Evolutionary conservation across 352 stramenopile species (phyloP), one percentile per base, ranked within the genome.

Genomic region (Peronospora farinosa): DNA sequence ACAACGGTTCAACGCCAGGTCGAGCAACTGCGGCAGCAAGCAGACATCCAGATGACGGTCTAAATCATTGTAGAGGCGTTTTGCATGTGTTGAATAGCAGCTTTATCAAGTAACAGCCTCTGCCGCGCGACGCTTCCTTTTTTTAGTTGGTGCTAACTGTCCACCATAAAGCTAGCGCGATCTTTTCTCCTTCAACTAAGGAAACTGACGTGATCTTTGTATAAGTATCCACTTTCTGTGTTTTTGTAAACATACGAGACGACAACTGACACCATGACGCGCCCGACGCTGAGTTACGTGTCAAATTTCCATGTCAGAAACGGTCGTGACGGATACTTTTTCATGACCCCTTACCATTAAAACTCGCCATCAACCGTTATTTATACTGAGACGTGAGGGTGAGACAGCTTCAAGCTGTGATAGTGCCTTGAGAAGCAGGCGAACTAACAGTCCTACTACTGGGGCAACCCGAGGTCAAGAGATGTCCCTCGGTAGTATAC

Each of bases 231-330:
- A 21, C 12, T 19, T 7, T 10, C 33, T 12, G 33, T 39, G 33
- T 1, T 5, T 19, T 19, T 19, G 13, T 38, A 38, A 23, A 11
- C n/a, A 21, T 32, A 31, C 28, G n/a, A 7, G 12, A 5, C 16
- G 12, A 50, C 47, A 67, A 51, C 45, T 60, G 42, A 46, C 40
- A 43, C 57, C 60, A 60, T 65, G 66, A 72, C 58, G 40, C 47
- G 28, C 47, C 43, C 54, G 49, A 72, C 66, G 66, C 69, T 69
- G 23, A 56, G 58, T 60, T 57, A 51, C 63, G 69, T 60, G 44
- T 72, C 63, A 57, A 61, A 42, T 41, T 37, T 57, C 54, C 57
- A 45, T 68, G 59, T 72, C 63, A 60, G 42, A 36, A 37, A 33
- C 40, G 47, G 16, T 42, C 8, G 15, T 30, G 15, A 38, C 27